Base-by-base conservation (phyloP, 2,329 filamentous ascomycete genomes). In the Aspergillus sp. region DNA sequence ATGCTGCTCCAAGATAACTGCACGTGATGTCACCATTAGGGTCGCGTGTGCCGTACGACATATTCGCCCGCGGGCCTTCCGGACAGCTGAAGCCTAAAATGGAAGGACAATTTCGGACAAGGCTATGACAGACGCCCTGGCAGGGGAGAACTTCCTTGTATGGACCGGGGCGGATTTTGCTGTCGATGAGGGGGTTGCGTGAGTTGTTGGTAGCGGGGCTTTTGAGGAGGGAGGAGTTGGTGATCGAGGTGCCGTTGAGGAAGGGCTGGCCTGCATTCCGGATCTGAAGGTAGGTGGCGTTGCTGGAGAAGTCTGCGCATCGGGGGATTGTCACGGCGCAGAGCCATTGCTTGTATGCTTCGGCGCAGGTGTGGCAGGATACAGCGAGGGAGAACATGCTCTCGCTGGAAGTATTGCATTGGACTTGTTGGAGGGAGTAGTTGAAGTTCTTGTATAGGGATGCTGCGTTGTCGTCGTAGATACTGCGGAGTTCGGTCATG, bases 71-170 rank as follows among this genome's bases (percentile, higher is more conserved):
- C 39, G 72, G 71, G 0, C 80, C 80, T 2, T 70, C 68, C 1
- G 95, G 94, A 77, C 95, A 99, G 1, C 74, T 78, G 69, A 99
- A 97, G 0, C 83, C 81, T 67, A 99, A 79, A 0, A 82, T 77
- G 0, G 92, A 84, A 0, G 95, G 94, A 76, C 95, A 99, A 71
- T 86, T 91, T 76, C 90, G 88, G 10, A 96, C 91, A 1, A 99
- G 82, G 57, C 89, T 86, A 73, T 92, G 95, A 79, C 95, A 99
- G 54, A 97, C 79, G 65, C 96, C 90, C 62, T 91, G 86, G 70
- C 94, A 98, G 0, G 95, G 95, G 8, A 97, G 80, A 19, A 98
- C 81, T 79, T 99, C 95, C 72, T 93, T 96, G 78, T 99, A 98
- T 0, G 95, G 95, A 0, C 95, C 95, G 0, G 95, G 93, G 63